These are phyloP conservation scores for Boletus sensibilis DNA, from an alignment of 768 basidiomycete species.

Conservation along the genomic window DNA sequence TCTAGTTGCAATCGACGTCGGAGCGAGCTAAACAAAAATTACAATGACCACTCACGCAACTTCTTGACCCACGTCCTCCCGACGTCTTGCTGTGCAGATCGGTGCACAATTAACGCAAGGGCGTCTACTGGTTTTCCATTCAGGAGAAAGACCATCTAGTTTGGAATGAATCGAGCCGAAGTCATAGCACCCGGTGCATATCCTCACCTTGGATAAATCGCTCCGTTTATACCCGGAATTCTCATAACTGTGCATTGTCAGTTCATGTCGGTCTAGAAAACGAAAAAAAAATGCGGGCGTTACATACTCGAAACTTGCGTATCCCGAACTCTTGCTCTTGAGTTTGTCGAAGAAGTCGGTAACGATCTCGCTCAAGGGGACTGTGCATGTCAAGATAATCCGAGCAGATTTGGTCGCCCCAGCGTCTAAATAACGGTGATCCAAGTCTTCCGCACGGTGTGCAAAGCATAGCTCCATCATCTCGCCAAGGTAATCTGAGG, in stretches of 20 bases:
- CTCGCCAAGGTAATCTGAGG: constrained; percentile 82
- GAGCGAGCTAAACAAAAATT: not conserved
- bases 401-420: constrained; percentile 44
- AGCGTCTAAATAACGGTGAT: constrained; percentile 82
- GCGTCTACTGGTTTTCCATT: constrained; percentile 92
- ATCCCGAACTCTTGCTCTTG: constrained; percentile 89
- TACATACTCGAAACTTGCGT: constrained; percentile 86
- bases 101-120: constrained; percentile 87
- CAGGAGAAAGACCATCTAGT: constrained; percentile 85
- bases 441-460: constrained; percentile 80
- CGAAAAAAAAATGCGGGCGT: not conserved
- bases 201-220: constrained; percentile 74
- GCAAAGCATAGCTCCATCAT: constrained; percentile 94
- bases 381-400: constrained; percentile 73
- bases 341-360: constrained; percentile 94
- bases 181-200: not conserved
- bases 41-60: constrained; percentile 60
- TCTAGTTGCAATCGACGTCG: constrained; percentile 41
- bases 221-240: constrained; percentile 85
- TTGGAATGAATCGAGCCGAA: constrained; percentile 1
- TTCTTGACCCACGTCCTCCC: constrained; percentile 89
- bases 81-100: constrained; percentile 69
- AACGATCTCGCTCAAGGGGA: constrained; percentile 93
- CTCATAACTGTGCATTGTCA: constrained; percentile 70
- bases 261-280: not conserved